Conservation (phyloP, 1,284 basidiomycete species). For the Coriolopsis trogii region DNA sequence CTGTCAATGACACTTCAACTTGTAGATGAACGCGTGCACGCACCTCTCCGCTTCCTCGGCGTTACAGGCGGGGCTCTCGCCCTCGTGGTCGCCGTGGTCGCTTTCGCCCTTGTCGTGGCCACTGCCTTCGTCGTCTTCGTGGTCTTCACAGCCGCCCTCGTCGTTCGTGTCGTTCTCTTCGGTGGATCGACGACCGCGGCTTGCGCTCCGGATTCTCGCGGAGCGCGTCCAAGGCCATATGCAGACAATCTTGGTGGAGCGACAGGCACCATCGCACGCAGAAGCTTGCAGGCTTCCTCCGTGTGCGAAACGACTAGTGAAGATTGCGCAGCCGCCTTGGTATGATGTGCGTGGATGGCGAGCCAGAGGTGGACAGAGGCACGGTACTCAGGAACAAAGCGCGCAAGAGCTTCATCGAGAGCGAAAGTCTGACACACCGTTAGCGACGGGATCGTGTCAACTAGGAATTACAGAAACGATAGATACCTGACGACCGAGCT, state of each 20-base stretch:
- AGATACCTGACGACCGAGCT: conserved; percentile 47
- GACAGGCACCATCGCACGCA: conserved; percentile 42
- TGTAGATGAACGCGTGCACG: background rate
- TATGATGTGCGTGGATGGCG: conserved; percentile 63
- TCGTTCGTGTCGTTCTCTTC: conserved; percentile 19
- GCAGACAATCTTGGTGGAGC: conserved; percentile 18
- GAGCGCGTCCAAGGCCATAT: conserved; percentile 3
- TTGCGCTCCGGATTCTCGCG: background rate
- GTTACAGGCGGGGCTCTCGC: conserved; percentile 26
- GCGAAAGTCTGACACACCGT: conserved; percentile 39
- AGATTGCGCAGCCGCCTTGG: conserved; percentile 43
- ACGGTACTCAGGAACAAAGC: conserved; percentile 49
- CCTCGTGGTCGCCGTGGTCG: conserved; percentile 11
- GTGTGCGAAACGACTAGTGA: conserved; percentile 46
- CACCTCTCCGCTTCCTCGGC: conserved; percentile 43
- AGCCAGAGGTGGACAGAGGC: conserved; percentile 63
- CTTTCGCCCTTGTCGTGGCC: conserved; percentile 11
- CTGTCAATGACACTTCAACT: background rate
- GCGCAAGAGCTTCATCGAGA: conserved; percentile 41
- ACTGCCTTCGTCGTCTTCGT: conserved; percentile 11
- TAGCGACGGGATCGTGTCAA: background rate
- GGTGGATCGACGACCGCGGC: conserved; percentile 2
- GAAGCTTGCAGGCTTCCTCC: conserved; percentile 51
- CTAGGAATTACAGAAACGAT: too few species aligned
- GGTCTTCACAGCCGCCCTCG: conserved; percentile 6